Evolutionary conservation across 768 basidiomycete species (phyloP).

Genomic region (Cyclocybe cylindracea): DNA sequence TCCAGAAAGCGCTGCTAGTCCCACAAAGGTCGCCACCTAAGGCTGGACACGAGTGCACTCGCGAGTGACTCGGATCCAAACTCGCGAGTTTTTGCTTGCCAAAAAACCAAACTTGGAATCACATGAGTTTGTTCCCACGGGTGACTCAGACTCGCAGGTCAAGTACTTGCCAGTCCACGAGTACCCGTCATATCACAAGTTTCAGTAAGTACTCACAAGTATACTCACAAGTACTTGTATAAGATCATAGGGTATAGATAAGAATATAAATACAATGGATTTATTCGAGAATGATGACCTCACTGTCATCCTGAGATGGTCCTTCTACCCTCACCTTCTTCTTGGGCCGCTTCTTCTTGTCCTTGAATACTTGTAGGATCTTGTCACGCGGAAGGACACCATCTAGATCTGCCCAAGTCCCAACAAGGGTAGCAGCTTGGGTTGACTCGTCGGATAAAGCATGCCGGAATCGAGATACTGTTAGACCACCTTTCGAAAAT

Average conservation of each 20-base stretch:
- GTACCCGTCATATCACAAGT: too few species aligned
- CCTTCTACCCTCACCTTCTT: conserved; percentile 5
- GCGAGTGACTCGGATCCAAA: conserved; percentile 12
- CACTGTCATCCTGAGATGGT: too few species aligned
- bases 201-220: not conserved
- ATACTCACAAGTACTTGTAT: conserved; percentile 5
- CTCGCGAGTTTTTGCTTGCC: conserved; percentile 1
- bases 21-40: too few species aligned
- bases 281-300: not conserved
- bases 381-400: conserved; percentile 4
- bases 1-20: too few species aligned
- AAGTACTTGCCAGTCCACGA: conserved; percentile 4
- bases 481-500: conserved; percentile 28
- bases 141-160: conserved; percentile 11
- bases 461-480: conserved; percentile 25
- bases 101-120: conserved; percentile 12
- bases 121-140: conserved; percentile 5
- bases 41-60: conserved; percentile 11
- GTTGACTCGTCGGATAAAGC: conserved; percentile 24
- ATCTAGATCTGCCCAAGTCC: conserved; percentile 16
- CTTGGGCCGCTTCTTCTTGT: conserved; percentile 1
- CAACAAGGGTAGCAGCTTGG: conserved; percentile 21
- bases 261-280: not conserved
- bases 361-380: conserved; percentile 6
- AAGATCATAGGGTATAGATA: not conserved